phyloP scores from a whole-genome alignment of 495 filamentous ascomycete species.

The Pyrenula aspistea region DNA sequence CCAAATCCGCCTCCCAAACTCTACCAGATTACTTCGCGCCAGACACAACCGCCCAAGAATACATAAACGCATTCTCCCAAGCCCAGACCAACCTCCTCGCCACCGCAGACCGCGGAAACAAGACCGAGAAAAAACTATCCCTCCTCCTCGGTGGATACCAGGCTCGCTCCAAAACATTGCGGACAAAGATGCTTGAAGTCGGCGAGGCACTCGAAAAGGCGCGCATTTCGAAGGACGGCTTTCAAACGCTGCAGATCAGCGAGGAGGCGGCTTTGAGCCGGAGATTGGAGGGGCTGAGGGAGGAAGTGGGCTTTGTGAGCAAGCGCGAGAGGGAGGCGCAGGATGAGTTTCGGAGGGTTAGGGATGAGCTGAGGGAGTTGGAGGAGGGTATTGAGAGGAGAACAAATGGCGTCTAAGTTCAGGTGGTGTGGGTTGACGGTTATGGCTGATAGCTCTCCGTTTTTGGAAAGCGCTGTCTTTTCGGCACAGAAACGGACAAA shows the following conservation, averaged over 20 bases:
- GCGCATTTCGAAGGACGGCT: conserved; percentile 57
- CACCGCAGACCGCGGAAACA: conserved; percentile 67
- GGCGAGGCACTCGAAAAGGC: conserved; percentile 64
- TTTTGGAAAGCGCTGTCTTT: too few relatives aligned
- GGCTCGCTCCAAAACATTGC: conserved; percentile 68
- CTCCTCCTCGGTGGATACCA: conserved; percentile 84
- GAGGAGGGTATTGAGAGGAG: conserved; percentile 9
- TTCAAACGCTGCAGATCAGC: conserved; percentile 59
- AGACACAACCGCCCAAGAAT: conserved; percentile 11
- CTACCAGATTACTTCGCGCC: conserved; percentile 71
- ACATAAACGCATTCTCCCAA: conserved; percentile 24
- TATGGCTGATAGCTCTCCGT: too few relatives aligned
- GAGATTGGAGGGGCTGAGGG: conserved; percentile 62
- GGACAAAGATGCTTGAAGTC: conserved; percentile 70
- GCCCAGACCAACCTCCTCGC: conserved; percentile 54
- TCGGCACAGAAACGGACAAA: too few relatives aligned
- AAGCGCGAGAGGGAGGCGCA: conserved; percentile 83
- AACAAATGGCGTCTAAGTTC: neutral
- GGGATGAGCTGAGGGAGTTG: conserved; percentile 65
- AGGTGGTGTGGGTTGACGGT: too few relatives aligned
- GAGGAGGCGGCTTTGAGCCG: conserved; percentile 65
- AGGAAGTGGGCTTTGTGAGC: conserved; percentile 74
- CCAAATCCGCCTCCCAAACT: conserved; percentile 19
- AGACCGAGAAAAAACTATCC: conserved; percentile 86
- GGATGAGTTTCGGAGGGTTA: conserved; percentile 63